Base-by-base conservation (phyloP, 352 stramenopile species). In the Phytopythium litorale region DNA sequence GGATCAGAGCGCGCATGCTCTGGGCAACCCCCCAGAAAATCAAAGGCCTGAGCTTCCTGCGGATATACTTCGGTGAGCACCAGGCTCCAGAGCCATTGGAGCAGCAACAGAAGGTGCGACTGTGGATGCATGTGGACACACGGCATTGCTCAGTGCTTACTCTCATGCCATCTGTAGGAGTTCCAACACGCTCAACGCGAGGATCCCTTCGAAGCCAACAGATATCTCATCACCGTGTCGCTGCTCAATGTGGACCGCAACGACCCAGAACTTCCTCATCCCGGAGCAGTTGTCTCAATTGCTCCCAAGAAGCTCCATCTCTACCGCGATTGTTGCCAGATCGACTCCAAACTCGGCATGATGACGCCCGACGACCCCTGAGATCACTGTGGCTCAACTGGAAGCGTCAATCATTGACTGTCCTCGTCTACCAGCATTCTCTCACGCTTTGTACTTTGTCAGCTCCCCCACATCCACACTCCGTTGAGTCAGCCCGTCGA, bases 301-400 rank as follows among this genome's bases (percentile, higher is more conserved):
- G 48, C 48, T 21, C 59, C 59, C 18, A 46, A 5, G 5, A 54
- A 58, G 25, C 49, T 64, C 7, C 21, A 25, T 7, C 15, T 64
- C 3, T 64, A 64, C 50, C 35, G 18, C 12, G 48, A 64, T 23
- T 64, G 58, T 49, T 58, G 49, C 30, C 58, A 64, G 25, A 35
- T 42, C 23, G 25, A 58, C 40, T 23, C 49, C 15, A 58, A 58
- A 49, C 58, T 58, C 33, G 9, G 33, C 33, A 37, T 37, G 5
- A 11, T 9, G 33, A 37, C 33, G 33, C 5, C 9, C 33, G 33
- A 37, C 33, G 33, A 5, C 9, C 33, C 33, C 5, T 37, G 33
- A 37, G n/a, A n/a, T n/a, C n/a, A n/a, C n/a, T n/a, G n/a, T n/a
- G n/a, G n/a, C n/a, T n/a, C n/a, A n/a, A n/a, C n/a, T n/a, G n/a